Evolutionary conservation across 192 early-diverging fungal species (phyloP).

Genomic region (Diversispora eburnea): DNA sequence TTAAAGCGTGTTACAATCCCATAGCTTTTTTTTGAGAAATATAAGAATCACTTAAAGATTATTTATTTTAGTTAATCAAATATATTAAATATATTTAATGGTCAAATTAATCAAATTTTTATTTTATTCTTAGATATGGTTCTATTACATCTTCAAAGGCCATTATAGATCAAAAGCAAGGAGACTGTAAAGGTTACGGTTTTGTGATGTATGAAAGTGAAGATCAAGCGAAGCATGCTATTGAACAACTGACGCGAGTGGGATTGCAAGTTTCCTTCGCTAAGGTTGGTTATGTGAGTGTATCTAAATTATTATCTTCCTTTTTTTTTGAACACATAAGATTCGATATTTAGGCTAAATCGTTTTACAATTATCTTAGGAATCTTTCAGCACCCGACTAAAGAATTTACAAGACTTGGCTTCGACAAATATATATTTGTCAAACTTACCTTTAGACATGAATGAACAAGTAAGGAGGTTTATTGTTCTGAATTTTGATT

Average conservation of each 20-base stretch:
- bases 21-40: too few relatives aligned
- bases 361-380: constrained; percentile 28
- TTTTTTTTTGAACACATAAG: neutral
- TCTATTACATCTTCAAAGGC: constrained; percentile 76
- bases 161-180: constrained; percentile 75
- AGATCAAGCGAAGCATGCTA: constrained; percentile 62
- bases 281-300: constrained; percentile 52
- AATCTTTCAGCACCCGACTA: constrained; percentile 68
- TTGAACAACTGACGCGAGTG: constrained; percentile 59
- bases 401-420: constrained; percentile 68
- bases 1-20: too few relatives aligned
- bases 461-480: constrained; percentile 56
- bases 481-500: neutral
- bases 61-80: too few relatives aligned
- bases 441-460: constrained; percentile 73
- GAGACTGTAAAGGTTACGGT: constrained; percentile 85
- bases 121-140: constrained; percentile 52
- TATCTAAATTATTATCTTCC: constrained; percentile 1
- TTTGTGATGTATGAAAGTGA: constrained; percentile 81
- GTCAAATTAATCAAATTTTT: too few relatives aligned
- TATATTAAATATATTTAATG: too few relatives aligned
- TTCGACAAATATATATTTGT: constrained; percentile 82
- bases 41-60: too few relatives aligned
- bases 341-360: too few relatives aligned
- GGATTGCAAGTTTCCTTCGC: constrained; percentile 78